Evolutionary conservation across 768 basidiomycete genomes (phyloP), one percentile per base, ranked within the genome.

Genomic region (Hemileccinum rubropunctum): DNA sequence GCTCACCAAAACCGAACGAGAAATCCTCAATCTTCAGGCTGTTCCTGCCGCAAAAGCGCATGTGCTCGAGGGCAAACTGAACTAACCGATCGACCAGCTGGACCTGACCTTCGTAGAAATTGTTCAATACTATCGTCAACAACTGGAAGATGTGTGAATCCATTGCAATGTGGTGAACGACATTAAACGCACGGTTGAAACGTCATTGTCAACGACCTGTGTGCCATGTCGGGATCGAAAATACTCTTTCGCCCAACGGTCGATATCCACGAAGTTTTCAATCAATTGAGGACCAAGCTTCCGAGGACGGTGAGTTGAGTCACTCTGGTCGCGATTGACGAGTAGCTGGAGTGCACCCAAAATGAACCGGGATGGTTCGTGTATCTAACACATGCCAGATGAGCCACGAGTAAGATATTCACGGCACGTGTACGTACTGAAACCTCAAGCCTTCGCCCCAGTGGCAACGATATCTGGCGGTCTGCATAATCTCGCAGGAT

Each of bases 191-290:
- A 68, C 65, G 10, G 53, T 40, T 3, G 58, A 33, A 20, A 67
- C 33, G 20, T 65, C 57, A 14, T 26, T 47, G 42, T 60, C 60
- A 15, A 55, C 38, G 27, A 18, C 23, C 30, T 45, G 49, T 20
- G 47, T 37, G 14, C 32, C 46, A 39, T 69, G 53, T 23, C 48
- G 56, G 5, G 50, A 54, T 36, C 65, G 60, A 45, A 67, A 58
- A 39, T 67, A 67, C 11, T 67, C 67, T 17, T 44, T 56, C 8
- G 53, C 52, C 65, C 65, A 69, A 11, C 37, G 42, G 21, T 61
- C 52, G 28, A 67, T 52, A 30, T 67, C 53, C 37, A 61, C 60
- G 42, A 65, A 69, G 34, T 67, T 67, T 35, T 65, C 67, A 21
- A 69, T 56, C 0, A 69, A 41, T 15, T 67, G 67, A 21, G 65